Percentiles rank a stretch among this genome's conserved stretches.
phyloP scores from a whole-genome alignment of 1,284 basidiomycete species.

The Anthracocystis panici-leucophaei region DNA sequence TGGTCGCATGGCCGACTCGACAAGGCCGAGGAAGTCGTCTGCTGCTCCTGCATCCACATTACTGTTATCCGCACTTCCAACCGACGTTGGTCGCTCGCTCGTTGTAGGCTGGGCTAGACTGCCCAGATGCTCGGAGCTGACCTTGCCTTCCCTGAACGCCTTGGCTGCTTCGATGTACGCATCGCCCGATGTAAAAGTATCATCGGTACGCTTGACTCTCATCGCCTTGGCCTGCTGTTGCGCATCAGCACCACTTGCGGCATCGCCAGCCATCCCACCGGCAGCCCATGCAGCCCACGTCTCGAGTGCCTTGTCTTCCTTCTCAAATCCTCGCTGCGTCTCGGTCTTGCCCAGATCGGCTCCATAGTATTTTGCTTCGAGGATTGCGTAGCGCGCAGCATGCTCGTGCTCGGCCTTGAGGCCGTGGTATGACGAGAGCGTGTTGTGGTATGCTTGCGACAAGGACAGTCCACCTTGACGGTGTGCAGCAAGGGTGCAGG shows the following conservation, averaged over 20 bases:
- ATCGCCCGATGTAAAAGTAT: constrained; percentile 50
- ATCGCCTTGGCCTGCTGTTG: constrained; percentile 41
- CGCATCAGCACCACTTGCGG: constrained; percentile 20
- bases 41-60: constrained; percentile 11
- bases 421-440: constrained; percentile 58
- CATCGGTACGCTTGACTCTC: constrained; percentile 43
- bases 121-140: constrained; percentile 20
- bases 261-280: constrained; percentile 23
- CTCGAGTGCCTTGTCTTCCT: constrained; percentile 58
- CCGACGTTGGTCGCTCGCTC: not conserved
- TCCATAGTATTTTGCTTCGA: constrained; percentile 85
- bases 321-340: constrained; percentile 60
- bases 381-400: constrained; percentile 79
- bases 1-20: constrained; percentile 28
- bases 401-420: constrained; percentile 77
- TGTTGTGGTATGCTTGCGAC: constrained; percentile 79
- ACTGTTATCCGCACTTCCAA: not conserved
- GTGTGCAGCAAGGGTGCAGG: constrained; percentile 83
- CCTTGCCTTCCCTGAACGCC: constrained; percentile 39
- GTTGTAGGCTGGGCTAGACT: constrained; percentile 8
- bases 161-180: constrained; percentile 53
- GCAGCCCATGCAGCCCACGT: constrained; percentile 56
- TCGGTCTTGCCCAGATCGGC: constrained; percentile 74
- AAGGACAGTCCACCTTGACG: constrained; percentile 77
- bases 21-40: constrained; percentile 44